phyloP scores from a whole-genome alignment of 305 asterid genomes.

The Fraxinus sp. region DNA sequence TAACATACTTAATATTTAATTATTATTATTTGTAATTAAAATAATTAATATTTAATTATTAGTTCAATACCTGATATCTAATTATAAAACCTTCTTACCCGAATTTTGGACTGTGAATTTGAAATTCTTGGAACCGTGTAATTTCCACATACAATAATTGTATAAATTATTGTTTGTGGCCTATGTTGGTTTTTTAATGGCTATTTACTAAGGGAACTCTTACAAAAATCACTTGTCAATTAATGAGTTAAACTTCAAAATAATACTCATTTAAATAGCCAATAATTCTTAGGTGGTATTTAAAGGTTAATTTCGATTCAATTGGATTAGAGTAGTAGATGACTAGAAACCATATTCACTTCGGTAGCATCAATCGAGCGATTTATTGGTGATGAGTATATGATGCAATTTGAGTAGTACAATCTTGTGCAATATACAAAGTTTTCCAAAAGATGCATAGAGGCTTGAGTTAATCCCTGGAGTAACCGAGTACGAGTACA shows the following conservation, averaged over 20 bases:
- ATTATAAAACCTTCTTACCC: too few species aligned
- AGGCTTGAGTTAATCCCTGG: background rate
- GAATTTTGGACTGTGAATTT: too few species aligned
- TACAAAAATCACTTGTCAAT: background rate
- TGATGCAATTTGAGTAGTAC: too few species aligned
- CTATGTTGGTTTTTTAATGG: slow-evolving; percentile 11
- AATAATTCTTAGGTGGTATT: background rate
- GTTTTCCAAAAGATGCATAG: background rate
- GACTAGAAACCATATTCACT: background rate
- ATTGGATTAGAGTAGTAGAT: background rate
- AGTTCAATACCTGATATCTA: too few species aligned
- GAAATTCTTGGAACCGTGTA: too few species aligned
- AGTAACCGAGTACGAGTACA: background rate
- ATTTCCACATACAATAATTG: background rate
- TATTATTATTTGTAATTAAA: too few species aligned
- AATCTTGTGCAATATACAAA: background rate
- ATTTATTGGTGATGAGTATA: background rate
- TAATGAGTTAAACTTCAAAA: too few species aligned
- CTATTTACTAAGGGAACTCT: background rate
- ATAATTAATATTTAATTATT: too few species aligned
- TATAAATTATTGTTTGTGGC: background rate
- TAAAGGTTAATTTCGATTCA: too few species aligned
- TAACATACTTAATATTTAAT: too few species aligned
- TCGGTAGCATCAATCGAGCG: background rate
- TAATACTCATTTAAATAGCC: too few species aligned